Conservation (phyloP, 345 rosid genomes). For the Citrus unshiu region DNA sequence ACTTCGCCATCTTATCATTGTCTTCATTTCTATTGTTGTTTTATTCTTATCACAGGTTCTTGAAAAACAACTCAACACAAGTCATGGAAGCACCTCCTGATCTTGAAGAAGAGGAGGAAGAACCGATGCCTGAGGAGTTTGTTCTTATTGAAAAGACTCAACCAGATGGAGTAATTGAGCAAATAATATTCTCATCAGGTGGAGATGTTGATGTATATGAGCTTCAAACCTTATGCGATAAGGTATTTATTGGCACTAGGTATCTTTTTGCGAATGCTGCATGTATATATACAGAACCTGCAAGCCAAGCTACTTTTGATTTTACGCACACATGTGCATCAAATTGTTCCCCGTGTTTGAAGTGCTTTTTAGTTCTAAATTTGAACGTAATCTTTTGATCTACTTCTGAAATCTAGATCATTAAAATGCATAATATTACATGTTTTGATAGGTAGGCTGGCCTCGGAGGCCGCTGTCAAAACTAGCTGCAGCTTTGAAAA, state of each 20-base stretch:
- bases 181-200: conserved; percentile 83
- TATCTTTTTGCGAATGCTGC: background rate
- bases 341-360: background rate
- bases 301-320: background rate
- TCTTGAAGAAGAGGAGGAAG: conserved; percentile 68
- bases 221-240: conserved; percentile 87
- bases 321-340: background rate
- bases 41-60: conserved; percentile 34
- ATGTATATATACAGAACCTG: background rate
- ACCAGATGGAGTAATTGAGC: conserved; percentile 68
- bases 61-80: conserved; percentile 58
- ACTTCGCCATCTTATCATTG: background rate
- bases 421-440: background rate
- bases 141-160: conserved; percentile 63
- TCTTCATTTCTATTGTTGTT: background rate
- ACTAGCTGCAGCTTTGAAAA: conserved; percentile 83
- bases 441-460: conserved; percentile 76
- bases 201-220: conserved; percentile 91
- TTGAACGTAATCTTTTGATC: background rate
- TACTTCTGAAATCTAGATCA: background rate
- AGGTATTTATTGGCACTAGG: conserved; percentile 36
- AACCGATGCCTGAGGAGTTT: conserved; percentile 61
- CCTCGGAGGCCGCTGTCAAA: conserved; percentile 86
- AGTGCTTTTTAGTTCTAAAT: background rate
- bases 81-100: conserved; percentile 63